Evolutionary conservation across 164 flowering plant species (phyloP), one percentile per base, ranked within the genome.

Genomic region (Kingdonia uniflora): DNA sequence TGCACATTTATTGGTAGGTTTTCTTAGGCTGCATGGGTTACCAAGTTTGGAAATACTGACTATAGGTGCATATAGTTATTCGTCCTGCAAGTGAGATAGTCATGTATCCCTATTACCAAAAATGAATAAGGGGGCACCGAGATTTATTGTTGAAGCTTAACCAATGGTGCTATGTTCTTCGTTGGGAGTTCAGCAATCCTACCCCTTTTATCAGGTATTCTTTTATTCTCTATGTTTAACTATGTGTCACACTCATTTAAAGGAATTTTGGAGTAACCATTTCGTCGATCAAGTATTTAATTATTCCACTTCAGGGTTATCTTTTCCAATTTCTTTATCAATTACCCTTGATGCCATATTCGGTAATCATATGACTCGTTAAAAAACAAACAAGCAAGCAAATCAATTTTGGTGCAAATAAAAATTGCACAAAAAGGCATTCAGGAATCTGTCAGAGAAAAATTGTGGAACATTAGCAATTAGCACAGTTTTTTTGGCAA

Each of bases 51-150:
- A 49, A 56, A 79, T 45, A 70, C 92, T 55, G 95, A 89, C 1
- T 89, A 63, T 96, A 94, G 33, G 70, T 81, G 33, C 99, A 86
- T 14, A 85, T 89, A 37, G 99, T 96, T 4, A 87, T 94, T 35
- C 97, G 99, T 26, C 99, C 99, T 47, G 88, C 99, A 2, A 94
- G 99, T 76, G 99, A 94, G 71, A 94, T 97, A 23, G 96, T 87
- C 45, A 94, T 94, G 96, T 94, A 94, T 71, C 97, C 97, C 1
- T 94, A 83, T 55, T 94, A 61, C 56, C 81, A 96, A 0, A 89
- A 89, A 71, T 89, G 99, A 97, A 89, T 94, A 23, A 80, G 99
- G 55, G 97, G 97, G 19, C 96, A 89, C 62, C 82, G 96, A 6
- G 99, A 94, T 71, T 76, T 94, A 65, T 97, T 97, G 52, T 57